phyloP scores from a whole-genome alignment of 2,329 filamentous ascomycete genomes.

The Ceratocystis harringtonii region DNA sequence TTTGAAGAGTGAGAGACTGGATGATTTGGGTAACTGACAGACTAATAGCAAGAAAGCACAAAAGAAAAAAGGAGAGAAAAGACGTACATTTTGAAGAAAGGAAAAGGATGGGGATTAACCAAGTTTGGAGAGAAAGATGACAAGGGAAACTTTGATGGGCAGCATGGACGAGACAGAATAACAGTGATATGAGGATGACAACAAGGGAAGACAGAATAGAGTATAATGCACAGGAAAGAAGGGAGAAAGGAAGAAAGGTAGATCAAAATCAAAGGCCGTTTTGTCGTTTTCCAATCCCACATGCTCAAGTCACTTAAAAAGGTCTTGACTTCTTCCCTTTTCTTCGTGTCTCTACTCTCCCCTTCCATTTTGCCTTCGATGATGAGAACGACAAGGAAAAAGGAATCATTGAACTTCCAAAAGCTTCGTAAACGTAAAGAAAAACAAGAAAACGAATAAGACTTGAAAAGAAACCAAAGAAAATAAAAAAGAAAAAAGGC shows the following conservation, averaged over 20 bases:
- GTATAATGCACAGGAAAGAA: not conserved
- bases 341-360: not conserved
- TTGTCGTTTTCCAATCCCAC: no score
- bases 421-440: slow-evolving; percentile 5
- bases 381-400: not conserved
- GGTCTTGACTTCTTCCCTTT: not conserved
- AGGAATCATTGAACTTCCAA: not conserved
- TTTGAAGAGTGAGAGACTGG: no score
- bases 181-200: not conserved
- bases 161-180: not conserved
- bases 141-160: not conserved
- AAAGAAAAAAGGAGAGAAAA: not conserved
- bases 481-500: not conserved
- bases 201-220: not conserved
- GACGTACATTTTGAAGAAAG: not conserved
- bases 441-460: not conserved
- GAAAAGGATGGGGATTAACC: not conserved
- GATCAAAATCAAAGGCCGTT: not conserved
- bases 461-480: slow-evolving; percentile 3
- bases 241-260: not conserved
- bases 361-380: not conserved
- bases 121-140: not conserved
- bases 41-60: not conserved
- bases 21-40: no score
- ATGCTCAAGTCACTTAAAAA: not conserved